Conservation (phyloP, 2,329 filamentous ascomycete species). For the Pleoardoris graminearum region DNA sequence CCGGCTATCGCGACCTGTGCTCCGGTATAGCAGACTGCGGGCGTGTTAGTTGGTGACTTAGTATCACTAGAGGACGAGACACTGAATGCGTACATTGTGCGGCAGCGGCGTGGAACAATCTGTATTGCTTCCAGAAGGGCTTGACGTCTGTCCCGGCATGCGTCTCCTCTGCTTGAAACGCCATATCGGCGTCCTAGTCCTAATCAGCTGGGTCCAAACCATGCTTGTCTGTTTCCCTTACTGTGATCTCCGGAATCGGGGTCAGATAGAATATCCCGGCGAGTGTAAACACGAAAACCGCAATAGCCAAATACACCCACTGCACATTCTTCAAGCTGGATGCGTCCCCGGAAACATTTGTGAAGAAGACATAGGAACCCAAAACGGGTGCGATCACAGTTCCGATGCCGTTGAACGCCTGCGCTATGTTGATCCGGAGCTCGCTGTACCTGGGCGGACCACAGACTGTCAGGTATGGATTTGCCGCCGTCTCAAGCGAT, state of each 20-base stretch:
- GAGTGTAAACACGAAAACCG: conserved; percentile 61
- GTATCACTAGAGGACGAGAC: neutral
- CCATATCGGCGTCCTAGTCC: conserved; percentile 55
- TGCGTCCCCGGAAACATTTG: conserved; percentile 53
- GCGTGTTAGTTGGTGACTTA: neutral
- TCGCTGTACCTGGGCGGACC: conserved; percentile 63
- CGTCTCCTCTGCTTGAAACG: conserved; percentile 50
- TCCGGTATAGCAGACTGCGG: conserved; percentile 70
- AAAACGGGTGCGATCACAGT: conserved; percentile 63
- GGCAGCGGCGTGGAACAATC: conserved; percentile 73
- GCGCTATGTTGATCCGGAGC: conserved; percentile 61
- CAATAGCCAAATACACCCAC: conserved; percentile 67
- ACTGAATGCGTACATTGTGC: conserved; percentile 59
- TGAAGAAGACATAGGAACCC: conserved; percentile 65
- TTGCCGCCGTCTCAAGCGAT: conserved; percentile 63
- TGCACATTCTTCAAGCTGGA: conserved; percentile 63
- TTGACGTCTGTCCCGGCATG: conserved; percentile 47
- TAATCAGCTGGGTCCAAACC: neutral
- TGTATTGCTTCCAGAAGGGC: conserved; percentile 65
- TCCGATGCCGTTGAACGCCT: conserved; percentile 62
- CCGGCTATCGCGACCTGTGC: conserved; percentile 64
- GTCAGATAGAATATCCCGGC: conserved; percentile 63
- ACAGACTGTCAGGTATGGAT: conserved; percentile 56
- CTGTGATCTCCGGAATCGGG: conserved; percentile 59
- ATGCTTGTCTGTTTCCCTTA: conserved; percentile 2